Evolutionary conservation across 768 basidiomycete genomes (phyloP).

Genomic region (Rossbeevera mucosa): DNA sequence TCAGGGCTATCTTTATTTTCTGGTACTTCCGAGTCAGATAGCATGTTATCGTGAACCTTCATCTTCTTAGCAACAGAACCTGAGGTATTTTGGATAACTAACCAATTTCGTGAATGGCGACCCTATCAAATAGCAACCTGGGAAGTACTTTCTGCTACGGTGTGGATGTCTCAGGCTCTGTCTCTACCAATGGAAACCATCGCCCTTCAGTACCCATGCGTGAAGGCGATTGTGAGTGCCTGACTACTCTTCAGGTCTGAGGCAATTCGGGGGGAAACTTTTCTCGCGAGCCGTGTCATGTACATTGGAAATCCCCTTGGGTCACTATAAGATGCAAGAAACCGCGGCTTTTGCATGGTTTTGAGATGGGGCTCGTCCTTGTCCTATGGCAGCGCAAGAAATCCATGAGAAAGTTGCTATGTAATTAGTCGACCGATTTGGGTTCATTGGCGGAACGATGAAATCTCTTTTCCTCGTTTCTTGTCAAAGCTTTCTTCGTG

Average conservation of each 20-base stretch:
- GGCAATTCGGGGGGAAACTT: not conserved
- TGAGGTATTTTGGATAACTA: constrained; percentile 1
- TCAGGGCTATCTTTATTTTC: not conserved
- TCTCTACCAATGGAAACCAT: not conserved
- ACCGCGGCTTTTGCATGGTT: not conserved
- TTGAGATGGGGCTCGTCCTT: not conserved
- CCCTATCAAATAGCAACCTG: too few relatives aligned
- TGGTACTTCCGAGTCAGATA: not conserved
- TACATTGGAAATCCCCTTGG: not conserved
- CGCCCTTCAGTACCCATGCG: not conserved
- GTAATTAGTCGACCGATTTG: not conserved
- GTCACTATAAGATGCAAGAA: not conserved
- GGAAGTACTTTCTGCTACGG: too few relatives aligned
- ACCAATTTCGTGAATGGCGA: not conserved
- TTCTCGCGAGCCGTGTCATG: not conserved
- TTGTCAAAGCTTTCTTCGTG: not conserved
- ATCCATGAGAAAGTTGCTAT: constrained; percentile 10
- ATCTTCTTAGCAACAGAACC: constrained; percentile 10
- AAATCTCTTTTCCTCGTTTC: not conserved
- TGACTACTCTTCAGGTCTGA: not conserved
- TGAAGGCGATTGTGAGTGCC: not conserved
- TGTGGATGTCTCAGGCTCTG: too few relatives aligned
- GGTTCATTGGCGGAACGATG: not conserved
- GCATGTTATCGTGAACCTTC: not conserved
- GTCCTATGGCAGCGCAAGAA: not conserved